Evolutionary conservation across 768 basidiomycete species (phyloP), one percentile per base, ranked within the genome.

Genomic region (Boletales sp.): DNA sequence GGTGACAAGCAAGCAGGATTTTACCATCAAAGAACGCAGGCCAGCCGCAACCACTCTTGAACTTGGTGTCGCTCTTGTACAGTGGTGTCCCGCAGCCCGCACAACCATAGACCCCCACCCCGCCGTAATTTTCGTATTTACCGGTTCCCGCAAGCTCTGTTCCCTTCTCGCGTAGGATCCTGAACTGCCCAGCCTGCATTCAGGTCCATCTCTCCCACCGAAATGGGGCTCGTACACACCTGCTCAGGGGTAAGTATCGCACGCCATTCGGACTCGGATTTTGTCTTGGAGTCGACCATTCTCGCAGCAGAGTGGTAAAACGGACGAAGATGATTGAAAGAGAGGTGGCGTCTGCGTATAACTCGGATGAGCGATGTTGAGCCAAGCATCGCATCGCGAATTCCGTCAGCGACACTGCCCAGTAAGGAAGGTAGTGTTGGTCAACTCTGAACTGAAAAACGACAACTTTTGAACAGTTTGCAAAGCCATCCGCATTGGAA

Each of bases 1-100:
- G 33, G 18, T 28, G 8, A 13, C 2, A 5, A 34, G 12, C n/a
- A 9, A 28, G 33, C 38, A 50, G 18, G 19, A 9, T 58, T 71
- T 49, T 54, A 87, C 88, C 88, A 64, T 95, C 94, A 64, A 87
- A 97, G 78, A 96, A 97, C 1, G 94, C 91, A n/a, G 94, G 94
- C 94, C 94, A 97, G 19, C 94, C 94, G 61, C 91, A 95, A 8
- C 92, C 91, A 51, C 90, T 93, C 59, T 87, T 78, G 70, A 95
- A 96, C 71, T 96, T 96, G 56, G 91, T 93, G 25, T 74, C 75
- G 61, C 87, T 90, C 75, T 85, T 90, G 74, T 95, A 96, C 43
- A 96, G 71, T 1, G 92, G 86, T 3, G 90, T 82, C 33, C 75
- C 76, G 67, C 93, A 95, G 8, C 80, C 94, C 9, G 82, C 86